Evolutionary conservation across 768 basidiomycete species (phyloP), one percentile per base, ranked within the genome.

Genomic region (Hydnomerulius pinastri): DNA sequence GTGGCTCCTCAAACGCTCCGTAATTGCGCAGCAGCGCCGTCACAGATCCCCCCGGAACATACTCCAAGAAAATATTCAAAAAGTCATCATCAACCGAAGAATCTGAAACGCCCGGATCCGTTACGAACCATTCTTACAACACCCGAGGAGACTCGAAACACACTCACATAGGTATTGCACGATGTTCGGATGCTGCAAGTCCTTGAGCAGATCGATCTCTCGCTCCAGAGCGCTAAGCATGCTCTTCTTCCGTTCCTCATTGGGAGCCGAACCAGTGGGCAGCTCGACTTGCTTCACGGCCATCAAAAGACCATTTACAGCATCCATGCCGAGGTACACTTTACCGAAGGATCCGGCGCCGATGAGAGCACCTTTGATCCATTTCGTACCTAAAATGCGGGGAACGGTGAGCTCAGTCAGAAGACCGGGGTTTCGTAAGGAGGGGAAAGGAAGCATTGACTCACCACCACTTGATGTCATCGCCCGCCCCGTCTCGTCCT

Each of bases 271-370:
- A 15, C 91, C 86, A 3, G 85, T 87, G 0, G 92, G 90, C 24
- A 98, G 79, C 62, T 95, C 91, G 37, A 98, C 94, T 77, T 98
- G 94, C 73, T 98, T 98, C 56, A 98, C 94, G 32, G 94, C 94
- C 94, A 98, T 97, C 54, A 98, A 77, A 18, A 94, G 73, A 21
- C 94, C 94, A 43, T 79, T 89, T 17, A 88, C 80, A 1, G 92
- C 90, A 68, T 95, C 94, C 92, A 97, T 93, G 28, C 92, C 93
- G 9, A 97, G 83, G 69, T 92, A 97, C 32, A 97, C 93, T 63
- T 92, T 92, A 44, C 94, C 93, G 62, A 96, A 96, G 0, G 94
- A 96, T 4, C 92, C 93, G 38, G 92, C 88, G 54, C 95, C 93
- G 55, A 97, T 96, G 58, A 97, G 80, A 9, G 94, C 94, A 41